Evolutionary conservation across 495 filamentous ascomycete species (phyloP).

Genomic region (Xylaria curta): DNA sequence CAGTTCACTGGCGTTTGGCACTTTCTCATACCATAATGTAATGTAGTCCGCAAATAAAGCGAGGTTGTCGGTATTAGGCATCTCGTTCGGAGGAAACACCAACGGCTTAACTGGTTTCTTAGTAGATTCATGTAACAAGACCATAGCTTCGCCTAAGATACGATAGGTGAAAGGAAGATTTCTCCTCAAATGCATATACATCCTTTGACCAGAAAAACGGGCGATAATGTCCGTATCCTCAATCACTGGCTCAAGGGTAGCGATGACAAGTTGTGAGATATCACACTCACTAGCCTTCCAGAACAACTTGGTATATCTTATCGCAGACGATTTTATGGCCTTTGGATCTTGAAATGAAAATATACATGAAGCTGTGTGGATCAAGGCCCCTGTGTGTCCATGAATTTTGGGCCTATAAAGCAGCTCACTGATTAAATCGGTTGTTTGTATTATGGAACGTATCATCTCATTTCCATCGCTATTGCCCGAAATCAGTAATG

Average conservation of each 20-base stretch:
- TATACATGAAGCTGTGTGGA: neutral
- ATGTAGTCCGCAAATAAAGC: neutral
- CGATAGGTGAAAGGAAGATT: neutral
- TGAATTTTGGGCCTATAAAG: neutral
- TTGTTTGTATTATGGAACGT: neutral
- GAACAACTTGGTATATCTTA: neutral
- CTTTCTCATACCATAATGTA: neutral
- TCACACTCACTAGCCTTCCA: neutral
- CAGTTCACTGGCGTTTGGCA: neutral
- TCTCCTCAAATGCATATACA: neutral
- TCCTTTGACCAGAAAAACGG: neutral
- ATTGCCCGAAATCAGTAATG: neutral
- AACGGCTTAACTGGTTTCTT: neutral
- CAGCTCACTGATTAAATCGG: neutral
- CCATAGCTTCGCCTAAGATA: neutral
- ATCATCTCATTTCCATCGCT: neutral
- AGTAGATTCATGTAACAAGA: neutral
- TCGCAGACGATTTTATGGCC: neutral
- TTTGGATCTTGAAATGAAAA: neutral
- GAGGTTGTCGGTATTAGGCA: no score
- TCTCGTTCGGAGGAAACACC: neutral
- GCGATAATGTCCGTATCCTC: neutral
- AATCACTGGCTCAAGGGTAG: neutral
- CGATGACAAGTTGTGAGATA: neutral
- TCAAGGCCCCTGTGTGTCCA: neutral